These are phyloP conservation scores for Cyclospora cayetanensis DNA, from an alignment of 169 alveolate genomes.

Conservation along the genomic window DNA sequence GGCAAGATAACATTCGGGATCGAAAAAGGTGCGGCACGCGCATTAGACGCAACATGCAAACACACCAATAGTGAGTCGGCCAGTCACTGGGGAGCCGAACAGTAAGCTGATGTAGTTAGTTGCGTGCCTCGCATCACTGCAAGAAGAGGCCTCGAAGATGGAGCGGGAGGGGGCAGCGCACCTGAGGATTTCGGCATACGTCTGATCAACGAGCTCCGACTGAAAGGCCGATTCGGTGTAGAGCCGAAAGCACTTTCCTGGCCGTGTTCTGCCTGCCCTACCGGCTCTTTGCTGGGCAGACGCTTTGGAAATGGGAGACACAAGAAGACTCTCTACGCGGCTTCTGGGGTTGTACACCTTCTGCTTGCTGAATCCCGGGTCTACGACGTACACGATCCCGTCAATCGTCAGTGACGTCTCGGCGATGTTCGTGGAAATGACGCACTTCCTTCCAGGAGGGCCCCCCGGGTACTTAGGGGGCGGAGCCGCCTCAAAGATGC, in stretches of 20 bases:
- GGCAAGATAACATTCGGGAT: no score
- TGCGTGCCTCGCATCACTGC: no score
- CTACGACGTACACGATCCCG: constrained; percentile 99
- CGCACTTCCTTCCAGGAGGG: constrained; percentile 89
- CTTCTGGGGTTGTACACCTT: constrained; percentile 99
- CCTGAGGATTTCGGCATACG: constrained; percentile 97
- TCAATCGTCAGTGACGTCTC: constrained; percentile 99
- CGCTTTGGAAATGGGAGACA: constrained; percentile 98
- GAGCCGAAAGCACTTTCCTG: constrained; percentile 98
- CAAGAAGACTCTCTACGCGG: constrained; percentile 96
- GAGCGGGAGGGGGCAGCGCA: no score
- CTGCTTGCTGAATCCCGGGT: constrained; percentile 99
- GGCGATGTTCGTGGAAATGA: constrained; percentile 99
- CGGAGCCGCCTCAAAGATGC: constrained; percentile 97
- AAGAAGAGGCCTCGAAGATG: no score
- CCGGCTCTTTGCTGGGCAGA: constrained; percentile 99
- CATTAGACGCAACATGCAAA: no score
- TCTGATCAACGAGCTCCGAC: constrained; percentile 93
- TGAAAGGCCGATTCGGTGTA: constrained; percentile 96
- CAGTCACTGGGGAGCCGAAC: no score
- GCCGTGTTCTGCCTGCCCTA: constrained; percentile 99
- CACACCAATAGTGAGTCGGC: no score
- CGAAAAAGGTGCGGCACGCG: no score
- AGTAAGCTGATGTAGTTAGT: no score
- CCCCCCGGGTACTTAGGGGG: constrained; percentile 92